Base-by-base conservation (phyloP, 805 yeast genomes). In the Scheffersomyces stipitis region DNA sequence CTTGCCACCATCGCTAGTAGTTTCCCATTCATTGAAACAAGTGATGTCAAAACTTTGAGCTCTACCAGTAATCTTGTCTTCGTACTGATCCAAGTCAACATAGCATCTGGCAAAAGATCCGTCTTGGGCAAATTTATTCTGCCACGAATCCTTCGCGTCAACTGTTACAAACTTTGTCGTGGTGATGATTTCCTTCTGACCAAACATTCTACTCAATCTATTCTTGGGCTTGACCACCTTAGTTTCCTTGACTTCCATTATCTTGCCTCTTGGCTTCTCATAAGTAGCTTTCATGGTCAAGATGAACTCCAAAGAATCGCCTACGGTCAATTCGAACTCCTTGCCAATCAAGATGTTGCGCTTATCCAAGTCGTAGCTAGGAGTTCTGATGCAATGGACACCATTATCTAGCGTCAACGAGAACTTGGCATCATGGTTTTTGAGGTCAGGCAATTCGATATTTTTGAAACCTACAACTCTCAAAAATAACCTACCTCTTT, bases 21-120 rank as follows among this genome's bases (percentile, higher is more conserved):
- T 58, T 31, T 76, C 84, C 97, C 97, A 91, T 56, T 88, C 96
- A 53, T 88, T 89, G 57, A 77, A 79, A 46, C 89, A 75, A 7
- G 83, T 77, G 30, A 87, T 52, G 30, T 71, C 68, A 54, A 78
- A 78, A 31, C 66, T 69, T 38, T 66, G 64, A 0, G 79, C 66
- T 32, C 63, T 57, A 13, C 86, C 83, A 13, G 73, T 75, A 31
- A 85, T 67, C 20, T 71, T 72, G 15, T 70, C 60, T 49, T 81
- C 81, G 48, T 75, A 75, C 38, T 76, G 77, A 16, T 73, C 71
- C 49, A 84, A 82, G 31, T 75, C 75, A 36, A 90, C 68, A 48
- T 83, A 80, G 36, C 85, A 76, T 51, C 91, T 73, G 6, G 88
- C 96, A 70, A 86, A 89, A 26, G 96, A 86, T 2, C 98, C 98